Conservation (phyloP, 129 eudicot species). For the Artemisia argyi region DNA sequence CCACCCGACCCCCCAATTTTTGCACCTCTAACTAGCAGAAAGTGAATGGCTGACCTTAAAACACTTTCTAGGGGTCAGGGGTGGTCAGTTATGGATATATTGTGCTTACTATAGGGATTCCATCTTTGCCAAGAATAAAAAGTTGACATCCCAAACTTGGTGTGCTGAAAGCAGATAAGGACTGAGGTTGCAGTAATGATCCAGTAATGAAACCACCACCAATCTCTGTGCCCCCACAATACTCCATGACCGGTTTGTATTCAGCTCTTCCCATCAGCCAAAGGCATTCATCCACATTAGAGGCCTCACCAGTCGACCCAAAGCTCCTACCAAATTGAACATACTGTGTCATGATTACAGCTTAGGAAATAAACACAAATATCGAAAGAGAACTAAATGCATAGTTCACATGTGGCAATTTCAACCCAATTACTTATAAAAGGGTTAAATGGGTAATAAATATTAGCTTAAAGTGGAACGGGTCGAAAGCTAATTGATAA, state of each 20-base stretch:
- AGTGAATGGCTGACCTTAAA: not conserved
- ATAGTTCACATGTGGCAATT: not conserved
- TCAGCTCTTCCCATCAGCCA: conserved; percentile 94
- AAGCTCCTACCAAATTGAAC: conserved; percentile 55
- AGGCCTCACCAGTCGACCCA: conserved; percentile 98
- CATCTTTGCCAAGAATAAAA: conserved; percentile 69
- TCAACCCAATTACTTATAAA: not conserved
- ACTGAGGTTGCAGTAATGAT: conserved; percentile 75
- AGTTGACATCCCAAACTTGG: conserved; percentile 79
- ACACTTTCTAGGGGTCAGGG: not conserved
- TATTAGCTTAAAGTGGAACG: no score
- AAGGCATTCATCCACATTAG: conserved; percentile 86
- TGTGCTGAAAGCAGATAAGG: conserved; percentile 87
- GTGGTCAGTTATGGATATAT: not conserved
- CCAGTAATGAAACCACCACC: conserved; percentile 95
- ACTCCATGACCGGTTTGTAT: conserved; percentile 92
- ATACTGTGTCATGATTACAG: not conserved
- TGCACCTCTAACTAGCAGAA: not conserved
- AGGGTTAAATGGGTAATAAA: no score
- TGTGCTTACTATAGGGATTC: conserved; percentile 69
- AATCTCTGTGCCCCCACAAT: conserved; percentile 98
- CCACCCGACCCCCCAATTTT: no score
- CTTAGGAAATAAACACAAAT: not conserved
- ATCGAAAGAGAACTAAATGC: not conserved
- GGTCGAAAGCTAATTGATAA: no score